These are phyloP conservation scores for Heliocybe sulcata DNA, from an alignment of 1,284 basidiomycete genomes.

Conservation along the genomic window DNA sequence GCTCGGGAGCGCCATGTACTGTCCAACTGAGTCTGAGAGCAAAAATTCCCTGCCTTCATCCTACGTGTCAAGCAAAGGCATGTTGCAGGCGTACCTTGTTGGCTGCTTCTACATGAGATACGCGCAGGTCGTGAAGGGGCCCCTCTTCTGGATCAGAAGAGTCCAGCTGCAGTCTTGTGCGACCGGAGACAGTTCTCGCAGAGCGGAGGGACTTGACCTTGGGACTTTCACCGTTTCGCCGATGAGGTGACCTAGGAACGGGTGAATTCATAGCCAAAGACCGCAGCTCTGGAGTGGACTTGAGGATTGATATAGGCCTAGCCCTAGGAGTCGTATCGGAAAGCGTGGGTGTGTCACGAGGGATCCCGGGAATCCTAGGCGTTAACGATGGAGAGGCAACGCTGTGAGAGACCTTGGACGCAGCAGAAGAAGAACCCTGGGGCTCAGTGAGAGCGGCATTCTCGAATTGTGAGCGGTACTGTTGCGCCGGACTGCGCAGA, in stretches of 20 bases:
- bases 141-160: neutral
- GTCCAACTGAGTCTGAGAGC: neutral
- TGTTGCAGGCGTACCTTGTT: neutral
- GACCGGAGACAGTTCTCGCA: conserved; percentile 8
- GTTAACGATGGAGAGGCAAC: neutral
- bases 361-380: neutral
- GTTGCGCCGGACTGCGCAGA: neutral
- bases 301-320: conserved; percentile 22
- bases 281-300: conserved; percentile 11
- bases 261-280: conserved; percentile 29
- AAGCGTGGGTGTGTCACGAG: neutral
- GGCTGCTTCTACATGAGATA: neutral
- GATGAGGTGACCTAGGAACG: conserved; percentile 18
- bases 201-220: conserved; percentile 12
- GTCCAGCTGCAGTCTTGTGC: neutral
- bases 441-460: neutral
- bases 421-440: neutral
- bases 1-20: too few relatives aligned
- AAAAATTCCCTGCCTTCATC: neutral
- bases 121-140: neutral
- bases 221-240: conserved; percentile 3
- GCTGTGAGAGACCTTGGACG: neutral
- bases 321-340: neutral
- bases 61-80: neutral
- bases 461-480: neutral